Conservation (phyloP, 2,329 filamentous ascomycete species). For the Cadophora gregata region DNA sequence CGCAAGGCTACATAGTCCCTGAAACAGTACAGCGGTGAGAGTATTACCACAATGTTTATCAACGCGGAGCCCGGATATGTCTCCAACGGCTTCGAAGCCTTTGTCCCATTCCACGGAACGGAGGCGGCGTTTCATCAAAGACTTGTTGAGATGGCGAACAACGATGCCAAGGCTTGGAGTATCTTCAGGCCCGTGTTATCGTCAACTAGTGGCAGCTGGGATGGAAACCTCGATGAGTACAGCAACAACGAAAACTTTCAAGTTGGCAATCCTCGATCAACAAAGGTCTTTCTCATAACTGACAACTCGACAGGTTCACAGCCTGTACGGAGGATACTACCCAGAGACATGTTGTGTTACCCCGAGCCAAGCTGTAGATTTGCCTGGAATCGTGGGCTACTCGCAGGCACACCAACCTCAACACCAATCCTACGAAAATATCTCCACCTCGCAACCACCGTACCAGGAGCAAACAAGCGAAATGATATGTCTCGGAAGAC, state of each 20-base stretch:
- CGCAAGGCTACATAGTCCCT: slow-evolving; percentile 36
- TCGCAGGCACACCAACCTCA: slow-evolving; percentile 27
- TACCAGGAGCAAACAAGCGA: slow-evolving; percentile 26
- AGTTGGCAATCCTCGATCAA: slow-evolving; percentile 7
- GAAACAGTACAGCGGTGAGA: slow-evolving; percentile 40
- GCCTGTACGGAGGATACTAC: slow-evolving; percentile 32
- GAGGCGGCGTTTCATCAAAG: slow-evolving; percentile 34
- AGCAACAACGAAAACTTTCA: slow-evolving; percentile 32
- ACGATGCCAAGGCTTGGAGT: slow-evolving; percentile 41
- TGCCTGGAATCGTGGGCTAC: slow-evolving; percentile 26
- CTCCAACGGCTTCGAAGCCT: slow-evolving; percentile 40
- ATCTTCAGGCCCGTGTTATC: slow-evolving; percentile 33
- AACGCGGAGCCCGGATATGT: slow-evolving; percentile 41
- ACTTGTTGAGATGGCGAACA: slow-evolving; percentile 42
- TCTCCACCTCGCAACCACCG: slow-evolving; percentile 21
- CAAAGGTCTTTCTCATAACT: slow-evolving; percentile 22
- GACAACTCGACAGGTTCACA: slow-evolving; percentile 32
- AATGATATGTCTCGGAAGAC: slow-evolving; percentile 29
- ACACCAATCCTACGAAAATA: slow-evolving; percentile 20
- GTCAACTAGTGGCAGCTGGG: slow-evolving; percentile 32
- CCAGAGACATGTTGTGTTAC: slow-evolving; percentile 27
- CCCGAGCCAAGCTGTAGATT: slow-evolving; percentile 14
- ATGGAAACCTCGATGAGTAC: slow-evolving; percentile 37
- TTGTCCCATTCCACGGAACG: slow-evolving; percentile 37
- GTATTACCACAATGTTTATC: slow-evolving; percentile 41